Evolutionary conservation across 345 rosid species (phyloP), one percentile per base, ranked within the genome.

Genomic region (Jatropha curcas): DNA sequence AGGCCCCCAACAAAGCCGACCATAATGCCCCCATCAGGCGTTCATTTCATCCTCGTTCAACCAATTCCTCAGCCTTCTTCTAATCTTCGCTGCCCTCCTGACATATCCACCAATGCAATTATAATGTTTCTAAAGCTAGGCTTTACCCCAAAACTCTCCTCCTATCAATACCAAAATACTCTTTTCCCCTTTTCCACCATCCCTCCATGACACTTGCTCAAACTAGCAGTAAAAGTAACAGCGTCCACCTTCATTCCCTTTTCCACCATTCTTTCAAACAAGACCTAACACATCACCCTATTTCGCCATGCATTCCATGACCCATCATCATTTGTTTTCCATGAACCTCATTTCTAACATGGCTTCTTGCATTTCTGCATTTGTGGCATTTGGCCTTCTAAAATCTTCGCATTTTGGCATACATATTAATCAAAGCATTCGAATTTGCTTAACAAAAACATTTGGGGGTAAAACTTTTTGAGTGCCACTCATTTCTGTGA

Each of bases 61-160:
- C 70, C 67, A 83, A 34, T 41, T 77, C 77, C 68, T 80, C 79
- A 1, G 81, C 86, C 63, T 83, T 82, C 66, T n/a, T 77, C 82
- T 20, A 77, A 63, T 64, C 43, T 46, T 16, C 86, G 82, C 1
- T 67, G 82, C 62, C 78, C 74, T 71, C 81, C 86, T 68, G 80
- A 59, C 82, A 77, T 71, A 69, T 77, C 75, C 71, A 80, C 83
- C 82, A n/a, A 83, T 60, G 58, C 83, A 74, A 22, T 83, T 83
- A 50, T 77, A 80, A 73, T 83, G 84, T 75, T 77, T 77, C 73
- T n/a, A n/a, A 82, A 60, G 5, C 68, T 12, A 20, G 81, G 85
- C 57, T 63, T 79, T 30, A 82, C 16, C 19, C 85, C 83, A 28
- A 82, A 82, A n/a, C 74, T 70, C 60, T 33, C 37, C 57, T 50